Conservation (phyloP, 768 basidiomycete genomes). For the Suillus weaverae region DNA sequence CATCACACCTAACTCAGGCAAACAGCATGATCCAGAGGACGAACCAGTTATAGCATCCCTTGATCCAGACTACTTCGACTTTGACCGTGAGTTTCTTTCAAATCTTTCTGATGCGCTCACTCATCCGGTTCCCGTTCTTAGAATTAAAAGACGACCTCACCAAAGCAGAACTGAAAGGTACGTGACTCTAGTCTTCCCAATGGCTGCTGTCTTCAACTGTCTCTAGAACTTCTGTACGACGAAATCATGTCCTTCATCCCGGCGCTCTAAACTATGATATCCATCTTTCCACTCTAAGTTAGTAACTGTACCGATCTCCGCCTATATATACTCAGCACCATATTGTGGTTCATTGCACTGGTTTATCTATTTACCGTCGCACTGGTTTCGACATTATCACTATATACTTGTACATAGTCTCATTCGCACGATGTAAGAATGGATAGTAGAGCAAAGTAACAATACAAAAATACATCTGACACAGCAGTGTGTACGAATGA, state of each 20-base stretch:
- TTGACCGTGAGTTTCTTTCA: slow-evolving; percentile 60
- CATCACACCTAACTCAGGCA: slow-evolving; percentile 7
- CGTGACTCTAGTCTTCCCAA: not conserved
- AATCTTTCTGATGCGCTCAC: not conserved
- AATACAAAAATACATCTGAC: slow-evolving; percentile 4
- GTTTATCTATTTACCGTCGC: not conserved
- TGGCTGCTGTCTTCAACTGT: slow-evolving; percentile 5
- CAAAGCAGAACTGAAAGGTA: slow-evolving; percentile 70
- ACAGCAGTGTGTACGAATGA: not conserved
- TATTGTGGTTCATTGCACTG: not conserved
- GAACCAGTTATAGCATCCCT: slow-evolving; percentile 83
- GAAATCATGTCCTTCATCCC: slow-evolving; percentile 80
- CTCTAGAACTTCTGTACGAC: slow-evolving; percentile 67
- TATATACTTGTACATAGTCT: not conserved
- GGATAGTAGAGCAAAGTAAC: not conserved
- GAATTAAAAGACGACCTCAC: slow-evolving; percentile 75
- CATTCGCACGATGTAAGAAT: not conserved
- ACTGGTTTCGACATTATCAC: slow-evolving; percentile 1
- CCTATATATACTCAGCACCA: not conserved
- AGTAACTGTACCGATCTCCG: not conserved
- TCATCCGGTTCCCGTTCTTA: slow-evolving; percentile 25
- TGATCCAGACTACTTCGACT: slow-evolving; percentile 86
- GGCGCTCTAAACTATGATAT: slow-evolving; percentile 43
- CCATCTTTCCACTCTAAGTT: not conserved
- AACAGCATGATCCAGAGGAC: slow-evolving; percentile 83